Evolutionary conservation across 176 grass and related monocot species (phyloP).

Genomic region (Musa itinerans): DNA sequence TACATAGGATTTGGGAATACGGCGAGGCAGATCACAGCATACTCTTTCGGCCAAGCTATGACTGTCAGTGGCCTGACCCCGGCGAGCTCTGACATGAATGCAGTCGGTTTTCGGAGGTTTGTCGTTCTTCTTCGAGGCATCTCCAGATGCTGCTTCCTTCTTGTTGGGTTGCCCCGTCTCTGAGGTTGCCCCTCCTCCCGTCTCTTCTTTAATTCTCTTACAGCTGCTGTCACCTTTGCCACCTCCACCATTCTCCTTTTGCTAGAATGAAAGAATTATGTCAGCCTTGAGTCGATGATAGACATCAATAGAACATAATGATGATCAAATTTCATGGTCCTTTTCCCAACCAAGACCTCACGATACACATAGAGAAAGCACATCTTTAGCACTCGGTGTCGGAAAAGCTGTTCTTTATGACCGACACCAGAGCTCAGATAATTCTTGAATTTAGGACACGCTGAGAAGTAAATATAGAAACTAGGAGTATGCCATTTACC

Average conservation of each 20-base stretch:
- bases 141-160: conserved; percentile 35
- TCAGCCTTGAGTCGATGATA: neutral
- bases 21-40: neutral
- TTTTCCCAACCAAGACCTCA: too few species aligned
- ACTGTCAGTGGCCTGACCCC: conserved; percentile 95
- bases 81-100: conserved; percentile 91
- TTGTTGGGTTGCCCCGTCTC: neutral
- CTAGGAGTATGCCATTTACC: conserved; percentile 26
- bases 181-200: neutral
- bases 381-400: too few species aligned
- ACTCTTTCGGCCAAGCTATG: conserved; percentile 98
- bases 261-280: conserved; percentile 8
- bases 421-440: neutral
- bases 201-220: conserved; percentile 26
- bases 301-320: neutral
- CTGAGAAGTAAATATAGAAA: too few species aligned
- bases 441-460: neutral
- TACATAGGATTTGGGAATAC: neutral
- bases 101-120: conserved; percentile 52
- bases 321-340: neutral
- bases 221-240: conserved; percentile 28
- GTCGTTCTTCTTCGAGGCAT: conserved; percentile 23
- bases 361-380: too few species aligned
- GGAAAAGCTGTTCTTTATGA: too few species aligned
- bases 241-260: conserved; percentile 23